Base-by-base conservation (phyloP, 768 basidiomycete genomes). In the Trametes gibbosa region DNA sequence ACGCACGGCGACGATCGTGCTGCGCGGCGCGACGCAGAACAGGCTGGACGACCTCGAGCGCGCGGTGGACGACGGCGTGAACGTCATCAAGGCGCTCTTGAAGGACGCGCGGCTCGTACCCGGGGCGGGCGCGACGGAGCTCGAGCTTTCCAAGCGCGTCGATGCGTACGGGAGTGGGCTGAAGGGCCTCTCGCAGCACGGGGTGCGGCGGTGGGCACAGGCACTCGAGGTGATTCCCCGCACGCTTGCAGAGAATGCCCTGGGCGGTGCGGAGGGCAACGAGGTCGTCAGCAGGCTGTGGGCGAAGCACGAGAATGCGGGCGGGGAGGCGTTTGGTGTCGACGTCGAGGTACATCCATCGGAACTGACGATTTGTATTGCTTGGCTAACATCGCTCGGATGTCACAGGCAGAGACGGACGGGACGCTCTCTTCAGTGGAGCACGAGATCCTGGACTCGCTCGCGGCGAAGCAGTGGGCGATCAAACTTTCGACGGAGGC, bases 61-160 rank as follows among this genome's bases (percentile, higher is more conserved):
- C 25, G 95, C 96, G 27, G 80, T 99, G 47, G 97, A 98, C 70
- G 95, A 98, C 67, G 97, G 96, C 25, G 94, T 95, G 63, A 95
- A 92, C 74, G 96, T 96, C 42, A 90, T 99, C 76, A 95, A 98
- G 74, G 82, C 89, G 27, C 73, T 99, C 63, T 74, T 99, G 68
- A 95, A 95, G 71, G 96, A 99, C 67, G 79, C 87, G 25, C 78
- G 95, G 46, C 78, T 98, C 58, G 90, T 98, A 1, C 89, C 97
- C 7, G 97, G 97, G 3, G 97, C 95, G 7, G 97, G 96, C 12
- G 92, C 97, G 1, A 85, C 89, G 25, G 97, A 99, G 77, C 78
- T 98, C 43, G 96, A 95, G 77, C 82, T 99, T n/a, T 88, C 90
- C 4, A 83, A 80, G 70, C 77, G 89, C 47, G 85, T 98, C 56